Conservation (phyloP, 306 rosid species). For the Cucurbita pepo region DNA sequence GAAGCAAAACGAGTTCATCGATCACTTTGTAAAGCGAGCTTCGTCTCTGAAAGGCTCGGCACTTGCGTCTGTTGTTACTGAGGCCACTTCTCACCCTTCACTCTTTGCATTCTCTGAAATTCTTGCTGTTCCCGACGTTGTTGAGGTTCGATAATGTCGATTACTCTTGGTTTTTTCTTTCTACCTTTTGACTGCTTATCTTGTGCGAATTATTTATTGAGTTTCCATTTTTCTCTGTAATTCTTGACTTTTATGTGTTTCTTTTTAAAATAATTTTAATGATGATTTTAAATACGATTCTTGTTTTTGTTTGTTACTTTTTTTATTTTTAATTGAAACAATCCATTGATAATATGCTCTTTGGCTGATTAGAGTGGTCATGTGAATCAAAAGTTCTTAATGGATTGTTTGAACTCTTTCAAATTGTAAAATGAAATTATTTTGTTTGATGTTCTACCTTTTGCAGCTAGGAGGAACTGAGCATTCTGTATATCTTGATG, state of each 20-base stretch:
- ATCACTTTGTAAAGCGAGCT: conserved; percentile 63
- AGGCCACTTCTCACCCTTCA: conserved; percentile 74
- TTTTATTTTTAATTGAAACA: background rate
- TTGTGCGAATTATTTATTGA: background rate
- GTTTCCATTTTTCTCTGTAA: background rate
- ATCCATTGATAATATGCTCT: background rate
- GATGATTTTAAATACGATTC: no score
- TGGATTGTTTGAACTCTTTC: background rate
- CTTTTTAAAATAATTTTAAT: no score
- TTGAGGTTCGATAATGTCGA: conserved; percentile 29
- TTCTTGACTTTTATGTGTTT: background rate
- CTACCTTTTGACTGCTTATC: background rate
- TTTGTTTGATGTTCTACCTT: conserved; percentile 7
- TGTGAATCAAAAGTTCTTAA: background rate
- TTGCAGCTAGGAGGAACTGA: conserved; percentile 66
- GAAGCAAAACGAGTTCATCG: conserved; percentile 69
- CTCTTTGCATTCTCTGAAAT: conserved; percentile 89
- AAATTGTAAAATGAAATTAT: background rate
- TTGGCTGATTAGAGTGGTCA: background rate
- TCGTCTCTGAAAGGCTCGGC: conserved; percentile 34
- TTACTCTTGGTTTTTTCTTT: background rate
- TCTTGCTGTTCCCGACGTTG: conserved; percentile 55
- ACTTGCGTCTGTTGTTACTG: conserved; percentile 34
- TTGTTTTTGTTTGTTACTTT: background rate
- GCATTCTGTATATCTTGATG: conserved; percentile 42